phyloP scores from a whole-genome alignment of 2,329 filamentous ascomycete genomes.

The Cladosporium sp. region DNA sequence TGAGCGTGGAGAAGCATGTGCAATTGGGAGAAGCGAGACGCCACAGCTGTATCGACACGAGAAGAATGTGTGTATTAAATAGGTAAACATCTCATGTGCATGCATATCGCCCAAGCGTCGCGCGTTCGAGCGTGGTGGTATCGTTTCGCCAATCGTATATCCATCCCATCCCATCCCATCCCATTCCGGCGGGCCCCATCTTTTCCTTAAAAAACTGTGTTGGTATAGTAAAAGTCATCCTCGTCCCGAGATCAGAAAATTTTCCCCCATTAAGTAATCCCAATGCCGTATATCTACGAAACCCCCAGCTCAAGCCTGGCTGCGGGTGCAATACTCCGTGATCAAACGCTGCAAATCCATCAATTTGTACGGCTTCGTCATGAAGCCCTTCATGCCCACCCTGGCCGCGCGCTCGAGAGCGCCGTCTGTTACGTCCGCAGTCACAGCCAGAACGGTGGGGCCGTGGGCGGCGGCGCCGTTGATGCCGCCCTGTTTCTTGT shows the following conservation, averaged over 20 bases:
- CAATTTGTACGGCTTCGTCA: conserved; percentile 63
- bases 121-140: no score
- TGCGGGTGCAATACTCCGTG: conserved; percentile 36
- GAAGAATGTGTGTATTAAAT: no score
- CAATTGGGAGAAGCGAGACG: no score
- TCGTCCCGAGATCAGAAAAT: neutral
- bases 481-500: neutral
- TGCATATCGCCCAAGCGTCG: no score
- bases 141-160: no score
- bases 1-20: no score
- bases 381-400: conserved; percentile 61
- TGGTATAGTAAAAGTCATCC: neutral
- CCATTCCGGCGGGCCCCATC: no score
- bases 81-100: no score
- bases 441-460: conserved; percentile 53
- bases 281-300: neutral
- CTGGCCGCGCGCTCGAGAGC: conserved; percentile 54
- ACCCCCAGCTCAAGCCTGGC: conserved; percentile 1
- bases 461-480: conserved; percentile 5
- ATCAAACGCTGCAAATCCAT: conserved; percentile 57
- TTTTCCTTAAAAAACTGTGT: no score
- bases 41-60: no score
- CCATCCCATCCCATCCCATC: no score
- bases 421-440: conserved; percentile 60
- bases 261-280: neutral